A percentile compares a stretch with the other conserved stretches of the same genome.
phyloP scores from a whole-genome alignment of 139 green algal genomes.

The Chara braunii region DNA sequence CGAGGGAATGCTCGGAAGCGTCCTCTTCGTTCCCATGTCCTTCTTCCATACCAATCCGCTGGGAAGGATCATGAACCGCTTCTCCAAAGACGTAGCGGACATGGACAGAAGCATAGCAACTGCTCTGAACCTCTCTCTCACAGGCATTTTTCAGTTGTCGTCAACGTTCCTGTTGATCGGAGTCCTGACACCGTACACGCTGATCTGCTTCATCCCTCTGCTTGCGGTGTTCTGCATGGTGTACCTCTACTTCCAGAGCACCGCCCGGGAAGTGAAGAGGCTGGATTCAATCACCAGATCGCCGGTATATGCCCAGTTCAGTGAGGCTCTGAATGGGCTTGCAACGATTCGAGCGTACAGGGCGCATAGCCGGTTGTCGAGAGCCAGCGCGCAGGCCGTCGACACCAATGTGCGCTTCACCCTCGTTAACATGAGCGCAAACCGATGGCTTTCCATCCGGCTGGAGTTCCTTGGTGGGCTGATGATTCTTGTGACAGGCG shows the following conservation, averaged over 20 bases:
- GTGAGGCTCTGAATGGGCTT: constrained; percentile 58
- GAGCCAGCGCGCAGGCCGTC: constrained; percentile 11
- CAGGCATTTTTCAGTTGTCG: constrained; percentile 21
- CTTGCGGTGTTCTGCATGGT: constrained; percentile 41
- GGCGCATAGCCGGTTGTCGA: constrained; percentile 32
- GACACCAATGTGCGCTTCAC: constrained; percentile 47
- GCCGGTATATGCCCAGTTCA: constrained; percentile 73
- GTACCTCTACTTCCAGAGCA: constrained; percentile 48
- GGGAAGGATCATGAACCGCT: constrained; percentile 82
- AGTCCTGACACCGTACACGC: constrained; percentile 23
- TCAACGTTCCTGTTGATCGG: constrained; percentile 40
- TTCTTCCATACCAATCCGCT: constrained; percentile 93
- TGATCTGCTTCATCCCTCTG: constrained; percentile 36
- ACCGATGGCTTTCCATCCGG: constrained; percentile 85
- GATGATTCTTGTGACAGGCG: constrained; percentile 45
- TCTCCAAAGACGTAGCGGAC: constrained; percentile 48
- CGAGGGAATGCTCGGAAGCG: constrained; percentile 34
- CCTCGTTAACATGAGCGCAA: constrained; percentile 49
- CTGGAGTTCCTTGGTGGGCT: constrained; percentile 82
- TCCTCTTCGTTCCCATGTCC: constrained; percentile 69
- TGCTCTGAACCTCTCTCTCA: constrained; percentile 36
- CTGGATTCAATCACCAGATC: constrained; percentile 71
- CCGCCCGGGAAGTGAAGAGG: constrained; percentile 84
- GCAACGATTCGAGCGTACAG: constrained; percentile 85
- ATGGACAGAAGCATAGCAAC: constrained; percentile 26